A percentile compares a stretch with the other conserved stretches of the same genome.
Conservation (phyloP, 495 filamentous ascomycete species). For the Hyaloscypha hepaticicola region DNA sequence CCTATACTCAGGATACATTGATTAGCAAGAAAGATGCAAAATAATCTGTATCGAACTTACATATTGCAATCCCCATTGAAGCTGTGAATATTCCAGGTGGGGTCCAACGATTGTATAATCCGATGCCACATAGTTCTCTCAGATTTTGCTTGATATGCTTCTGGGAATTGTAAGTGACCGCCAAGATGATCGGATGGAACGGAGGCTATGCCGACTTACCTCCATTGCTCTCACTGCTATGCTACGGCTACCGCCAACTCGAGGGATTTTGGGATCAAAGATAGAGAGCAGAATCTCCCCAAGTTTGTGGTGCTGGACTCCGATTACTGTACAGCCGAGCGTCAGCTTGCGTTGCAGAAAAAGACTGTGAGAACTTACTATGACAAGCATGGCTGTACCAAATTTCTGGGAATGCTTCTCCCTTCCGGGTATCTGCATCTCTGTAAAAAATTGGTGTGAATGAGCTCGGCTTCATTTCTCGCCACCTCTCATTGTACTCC, state of each 20-base stretch:
- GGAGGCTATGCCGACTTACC: constrained; percentile 21
- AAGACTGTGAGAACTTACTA: constrained; percentile 33
- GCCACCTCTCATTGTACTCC: constrained; percentile 38
- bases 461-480: constrained; percentile 33
- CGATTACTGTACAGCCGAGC: constrained; percentile 40
- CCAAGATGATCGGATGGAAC: neutral
- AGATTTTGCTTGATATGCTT: constrained; percentile 44
- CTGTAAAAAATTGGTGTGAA: constrained; percentile 42
- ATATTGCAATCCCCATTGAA: constrained; percentile 52
- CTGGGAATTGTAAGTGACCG: no score
- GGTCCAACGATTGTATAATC: constrained; percentile 47
- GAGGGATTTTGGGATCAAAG: constrained; percentile 43
- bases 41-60: constrained; percentile 35
- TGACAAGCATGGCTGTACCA: constrained; percentile 50
- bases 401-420: constrained; percentile 42
- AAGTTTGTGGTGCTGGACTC: constrained; percentile 53
- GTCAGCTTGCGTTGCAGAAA: neutral
- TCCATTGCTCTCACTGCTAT: constrained; percentile 36
- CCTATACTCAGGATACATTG: constrained; percentile 29
- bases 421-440: constrained; percentile 20
- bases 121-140: constrained; percentile 51
- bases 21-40: constrained; percentile 11
- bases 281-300: constrained; percentile 48
- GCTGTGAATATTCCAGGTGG: constrained; percentile 55
- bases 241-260: constrained; percentile 35